These are phyloP conservation scores for Sarocladium brachiariae DNA, from an alignment of 2,329 filamentous ascomycete genomes.

Conservation along the genomic window DNA sequence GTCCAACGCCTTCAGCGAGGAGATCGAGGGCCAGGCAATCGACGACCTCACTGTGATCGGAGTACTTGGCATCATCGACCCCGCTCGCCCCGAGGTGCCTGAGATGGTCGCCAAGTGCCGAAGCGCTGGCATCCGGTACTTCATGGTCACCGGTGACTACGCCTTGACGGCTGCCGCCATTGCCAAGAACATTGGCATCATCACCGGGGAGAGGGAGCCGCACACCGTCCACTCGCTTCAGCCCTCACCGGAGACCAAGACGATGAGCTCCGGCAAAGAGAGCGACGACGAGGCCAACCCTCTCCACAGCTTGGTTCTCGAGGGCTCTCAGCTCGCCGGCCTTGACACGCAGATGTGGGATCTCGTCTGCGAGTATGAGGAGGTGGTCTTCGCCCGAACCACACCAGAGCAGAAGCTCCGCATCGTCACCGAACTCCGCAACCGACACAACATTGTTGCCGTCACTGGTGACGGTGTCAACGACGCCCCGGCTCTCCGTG, in stretches of 20 bases:
- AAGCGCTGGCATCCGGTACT: slow-evolving; percentile 37
- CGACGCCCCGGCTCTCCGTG: slow-evolving; percentile 58
- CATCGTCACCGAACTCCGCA: slow-evolving; percentile 63
- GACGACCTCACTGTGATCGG: slow-evolving; percentile 41
- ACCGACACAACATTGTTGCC: slow-evolving; percentile 52
- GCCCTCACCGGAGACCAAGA: slow-evolving; percentile 7
- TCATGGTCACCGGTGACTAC: slow-evolving; percentile 43
- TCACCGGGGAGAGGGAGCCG: slow-evolving; percentile 40
- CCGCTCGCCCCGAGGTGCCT: slow-evolving; percentile 36
- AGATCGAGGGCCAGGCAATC: slow-evolving; percentile 33
- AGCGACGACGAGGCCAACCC: slow-evolving; percentile 16
- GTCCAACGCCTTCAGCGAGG: slow-evolving; percentile 44
- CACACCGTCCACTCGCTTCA: slow-evolving; percentile 24
- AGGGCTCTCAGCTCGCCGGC: slow-evolving; percentile 53
- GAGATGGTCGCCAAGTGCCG: slow-evolving; percentile 33
- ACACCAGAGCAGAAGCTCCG: slow-evolving; percentile 73
- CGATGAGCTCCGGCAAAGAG: slow-evolving; percentile 13
- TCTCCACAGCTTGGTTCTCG: slow-evolving; percentile 25
- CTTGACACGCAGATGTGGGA: slow-evolving; percentile 43
- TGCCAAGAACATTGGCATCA: slow-evolving; percentile 58
- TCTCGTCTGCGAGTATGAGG: slow-evolving; percentile 40
- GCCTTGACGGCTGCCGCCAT: slow-evolving; percentile 57
- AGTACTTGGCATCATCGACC: slow-evolving; percentile 44
- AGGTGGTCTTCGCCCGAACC: slow-evolving; percentile 66
- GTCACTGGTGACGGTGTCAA: slow-evolving; percentile 72